Evolutionary conservation across 352 stramenopile species (phyloP).

Genomic region (Phytopythium vexans): DNA sequence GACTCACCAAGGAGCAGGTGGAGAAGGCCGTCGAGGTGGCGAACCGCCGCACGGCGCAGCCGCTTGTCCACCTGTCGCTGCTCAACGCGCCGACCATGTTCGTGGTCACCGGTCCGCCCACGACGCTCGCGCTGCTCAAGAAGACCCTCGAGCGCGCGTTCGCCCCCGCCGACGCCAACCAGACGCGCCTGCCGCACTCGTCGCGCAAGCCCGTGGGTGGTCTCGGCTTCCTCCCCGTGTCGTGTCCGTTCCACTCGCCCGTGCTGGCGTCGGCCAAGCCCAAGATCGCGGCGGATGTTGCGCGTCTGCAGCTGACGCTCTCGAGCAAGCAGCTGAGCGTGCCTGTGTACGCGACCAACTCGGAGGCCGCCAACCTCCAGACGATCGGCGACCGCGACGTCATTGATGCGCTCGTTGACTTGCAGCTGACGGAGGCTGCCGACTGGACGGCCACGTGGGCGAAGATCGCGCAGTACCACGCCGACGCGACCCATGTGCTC

Average conservation of each 20-base stretch:
- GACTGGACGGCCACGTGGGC: slow-evolving; percentile 60
- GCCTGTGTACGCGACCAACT: slow-evolving; percentile 62
- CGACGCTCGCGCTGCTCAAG: slow-evolving; percentile 52
- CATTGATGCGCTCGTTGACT: slow-evolving; percentile 40
- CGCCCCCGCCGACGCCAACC: slow-evolving; percentile 48
- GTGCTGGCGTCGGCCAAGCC: slow-evolving; percentile 39
- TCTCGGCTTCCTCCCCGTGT: slow-evolving; percentile 58
- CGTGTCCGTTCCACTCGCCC: slow-evolving; percentile 75
- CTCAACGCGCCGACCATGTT: slow-evolving; percentile 59
- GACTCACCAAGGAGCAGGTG: slow-evolving; percentile 53
- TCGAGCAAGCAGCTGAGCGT: slow-evolving; percentile 50
- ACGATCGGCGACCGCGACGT: slow-evolving; percentile 33
- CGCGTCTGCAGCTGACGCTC: slow-evolving; percentile 38
- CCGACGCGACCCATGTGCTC: slow-evolving; percentile 58
- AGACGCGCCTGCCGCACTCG: slow-evolving; percentile 79
- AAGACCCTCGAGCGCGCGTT: slow-evolving; percentile 43
- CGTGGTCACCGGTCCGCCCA: slow-evolving; percentile 66
- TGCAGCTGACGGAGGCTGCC: slow-evolving; percentile 63
- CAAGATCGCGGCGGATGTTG: slow-evolving; percentile 44
- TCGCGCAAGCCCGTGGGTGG: slow-evolving; percentile 66
- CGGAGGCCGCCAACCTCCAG: slow-evolving; percentile 53
- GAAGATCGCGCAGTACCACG: slow-evolving; percentile 29
- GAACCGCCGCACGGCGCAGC: slow-evolving; percentile 35
- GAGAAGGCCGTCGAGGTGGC: slow-evolving; percentile 47
- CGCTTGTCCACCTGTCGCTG: slow-evolving; percentile 70